Evolutionary conservation across 768 basidiomycete genomes (phyloP).

Genomic region (Agrocybe pediades): DNA sequence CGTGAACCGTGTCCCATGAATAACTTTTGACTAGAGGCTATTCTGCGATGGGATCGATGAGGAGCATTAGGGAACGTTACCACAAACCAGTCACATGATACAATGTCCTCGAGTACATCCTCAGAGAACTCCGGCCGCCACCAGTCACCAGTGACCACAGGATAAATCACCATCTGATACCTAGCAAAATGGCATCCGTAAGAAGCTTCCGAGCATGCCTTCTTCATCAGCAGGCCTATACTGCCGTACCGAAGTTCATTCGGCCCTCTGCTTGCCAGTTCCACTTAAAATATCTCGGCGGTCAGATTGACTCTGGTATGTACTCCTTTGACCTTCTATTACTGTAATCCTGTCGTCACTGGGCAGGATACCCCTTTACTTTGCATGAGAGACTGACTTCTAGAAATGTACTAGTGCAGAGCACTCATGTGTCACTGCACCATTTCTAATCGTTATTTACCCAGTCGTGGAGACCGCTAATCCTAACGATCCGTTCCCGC

Average conservation of each 20-base stretch:
- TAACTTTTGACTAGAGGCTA: neutral
- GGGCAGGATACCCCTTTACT: conserved; percentile 12
- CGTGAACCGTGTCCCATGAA: too few species aligned
- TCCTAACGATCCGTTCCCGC: conserved; percentile 9
- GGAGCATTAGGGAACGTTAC: neutral
- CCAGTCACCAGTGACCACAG: neutral
- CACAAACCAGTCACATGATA: neutral
- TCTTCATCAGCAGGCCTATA: neutral
- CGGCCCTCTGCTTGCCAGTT: neutral
- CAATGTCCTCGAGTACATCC: neutral
- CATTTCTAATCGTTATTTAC: conserved; percentile 8
- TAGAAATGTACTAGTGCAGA: neutral
- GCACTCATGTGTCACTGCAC: conserved; percentile 8
- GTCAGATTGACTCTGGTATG: neutral
- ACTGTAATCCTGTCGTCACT: conserved; percentile 6
- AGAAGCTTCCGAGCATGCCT: neutral
- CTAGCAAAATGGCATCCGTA: too few species aligned
- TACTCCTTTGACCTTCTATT: neutral
- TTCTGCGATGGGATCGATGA: too few species aligned
- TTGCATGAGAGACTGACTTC: neutral
- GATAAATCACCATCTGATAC: neutral
- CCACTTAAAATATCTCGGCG: neutral
- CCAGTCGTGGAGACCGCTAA: conserved; percentile 14
- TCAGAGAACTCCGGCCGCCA: neutral
- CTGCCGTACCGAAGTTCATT: neutral